Percentiles rank a stretch among this genome's conserved stretches.
Evolutionary conservation across 495 filamentous ascomycete genomes (phyloP).

Genomic region (Coniosporium apollinis): DNA sequence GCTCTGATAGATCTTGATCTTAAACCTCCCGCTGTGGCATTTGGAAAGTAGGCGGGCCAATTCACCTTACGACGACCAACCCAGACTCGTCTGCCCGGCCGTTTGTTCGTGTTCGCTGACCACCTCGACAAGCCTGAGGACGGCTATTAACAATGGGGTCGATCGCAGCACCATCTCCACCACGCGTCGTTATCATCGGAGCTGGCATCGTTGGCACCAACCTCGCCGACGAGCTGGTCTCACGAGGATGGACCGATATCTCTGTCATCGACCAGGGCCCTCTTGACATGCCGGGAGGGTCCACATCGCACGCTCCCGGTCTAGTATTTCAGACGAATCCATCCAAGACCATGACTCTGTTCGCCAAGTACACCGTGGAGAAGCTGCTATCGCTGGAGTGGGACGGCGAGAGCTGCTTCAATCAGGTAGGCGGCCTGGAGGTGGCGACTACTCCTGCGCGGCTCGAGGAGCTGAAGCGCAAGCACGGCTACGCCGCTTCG

Average conservation of each 20-base stretch:
- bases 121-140: no score
- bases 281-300: slow-evolving; percentile 33
- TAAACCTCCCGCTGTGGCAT: no score
- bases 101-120: no score
- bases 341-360: slow-evolving; percentile 33
- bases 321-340: slow-evolving; percentile 34
- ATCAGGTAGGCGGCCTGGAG: slow-evolving; percentile 34
- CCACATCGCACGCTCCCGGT: slow-evolving; percentile 35
- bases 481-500: slow-evolving; percentile 31
- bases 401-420: slow-evolving; percentile 27
- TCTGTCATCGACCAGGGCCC: slow-evolving; percentile 39
- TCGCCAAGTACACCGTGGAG: slow-evolving; percentile 32
- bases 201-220: slow-evolving; percentile 38
- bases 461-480: slow-evolving; percentile 34
- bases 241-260: slow-evolving; percentile 32
- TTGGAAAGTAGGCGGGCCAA: no score
- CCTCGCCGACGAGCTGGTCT: slow-evolving; percentile 34
- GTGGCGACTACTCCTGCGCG: slow-evolving; percentile 32
- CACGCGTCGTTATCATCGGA: slow-evolving; percentile 34
- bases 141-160: no score
- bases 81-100: no score
- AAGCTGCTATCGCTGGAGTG: slow-evolving; percentile 28
- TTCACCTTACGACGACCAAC: no score
- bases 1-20: no score
- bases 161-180: background rate